Percentiles rank a stretch among this genome's conserved stretches.
These are phyloP conservation scores for Tephrocybe sp. DNA, from an alignment of 768 basidiomycete species.

Conservation along the genomic window DNA sequence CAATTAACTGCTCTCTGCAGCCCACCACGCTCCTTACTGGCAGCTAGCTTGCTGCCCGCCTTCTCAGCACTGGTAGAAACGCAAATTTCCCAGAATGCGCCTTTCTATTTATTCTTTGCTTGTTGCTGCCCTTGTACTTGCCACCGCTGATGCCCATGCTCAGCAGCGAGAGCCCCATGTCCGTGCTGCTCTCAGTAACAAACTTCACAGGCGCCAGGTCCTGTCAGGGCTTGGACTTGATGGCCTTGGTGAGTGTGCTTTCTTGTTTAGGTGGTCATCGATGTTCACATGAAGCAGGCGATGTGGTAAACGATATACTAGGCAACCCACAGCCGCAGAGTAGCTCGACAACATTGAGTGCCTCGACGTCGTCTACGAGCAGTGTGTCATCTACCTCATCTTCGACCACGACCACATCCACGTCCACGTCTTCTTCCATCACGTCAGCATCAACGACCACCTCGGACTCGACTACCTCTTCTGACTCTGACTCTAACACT, in stretches of 20 bases:
- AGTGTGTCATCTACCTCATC: neutral
- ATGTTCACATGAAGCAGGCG: no score
- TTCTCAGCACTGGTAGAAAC: conserved; percentile 10
- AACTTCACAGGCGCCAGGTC: conserved; percentile 16
- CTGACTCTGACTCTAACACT: neutral
- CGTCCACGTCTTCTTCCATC: conserved; percentile 7
- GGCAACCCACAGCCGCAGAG: neutral
- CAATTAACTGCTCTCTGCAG: conserved; percentile 4
- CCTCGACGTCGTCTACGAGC: neutral
- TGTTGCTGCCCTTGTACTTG: conserved; percentile 25
- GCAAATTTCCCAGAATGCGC: conserved; percentile 27
- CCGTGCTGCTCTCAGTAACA: conserved; percentile 30
- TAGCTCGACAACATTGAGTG: no score
- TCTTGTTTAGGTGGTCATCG: neutral
- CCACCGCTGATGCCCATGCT: conserved; percentile 35
- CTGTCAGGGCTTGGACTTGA: conserved; percentile 2
- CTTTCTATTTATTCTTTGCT: conserved; percentile 30
- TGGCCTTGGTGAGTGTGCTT: neutral
- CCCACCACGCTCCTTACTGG: conserved; percentile 17
- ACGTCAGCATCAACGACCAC: conserved; percentile 9
- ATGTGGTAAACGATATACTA: neutral
- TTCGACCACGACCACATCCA: neutral
- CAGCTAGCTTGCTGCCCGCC: conserved; percentile 16
- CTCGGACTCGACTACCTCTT: conserved; percentile 1
- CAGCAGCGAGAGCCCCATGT: conserved; percentile 32